These are phyloP conservation scores for Candida xyloterini DNA, from an alignment of 805 yeast genomes.

Conservation along the genomic window DNA sequence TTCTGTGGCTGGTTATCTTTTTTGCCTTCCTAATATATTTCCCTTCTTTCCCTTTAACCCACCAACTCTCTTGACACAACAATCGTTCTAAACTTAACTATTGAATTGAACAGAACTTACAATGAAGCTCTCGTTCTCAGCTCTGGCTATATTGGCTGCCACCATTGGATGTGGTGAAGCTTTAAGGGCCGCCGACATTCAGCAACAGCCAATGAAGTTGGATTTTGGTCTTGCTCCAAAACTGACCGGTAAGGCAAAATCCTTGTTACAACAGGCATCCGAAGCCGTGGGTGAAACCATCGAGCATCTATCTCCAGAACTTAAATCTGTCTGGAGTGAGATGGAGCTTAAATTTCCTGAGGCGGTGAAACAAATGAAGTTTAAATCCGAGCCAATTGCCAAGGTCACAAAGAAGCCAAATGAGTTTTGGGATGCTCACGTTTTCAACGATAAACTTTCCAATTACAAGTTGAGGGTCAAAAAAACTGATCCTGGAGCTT, in stretches of 20 bases:
- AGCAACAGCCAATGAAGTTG: constrained; percentile 10
- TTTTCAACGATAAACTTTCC: constrained; percentile 35
- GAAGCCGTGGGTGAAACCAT: constrained; percentile 49
- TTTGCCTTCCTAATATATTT: constrained; percentile 6
- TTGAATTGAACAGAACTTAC: not conserved
- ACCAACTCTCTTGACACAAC: not conserved
- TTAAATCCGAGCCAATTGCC: constrained; percentile 49
- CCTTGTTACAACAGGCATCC: constrained; percentile 43
- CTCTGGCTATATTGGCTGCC: constrained; percentile 11
- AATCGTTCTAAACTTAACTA: constrained; percentile 1
- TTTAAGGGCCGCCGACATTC: constrained; percentile 4
- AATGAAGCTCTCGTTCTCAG: constrained; percentile 9
- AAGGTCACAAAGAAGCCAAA: constrained; percentile 33
- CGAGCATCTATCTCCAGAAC: constrained; percentile 45
- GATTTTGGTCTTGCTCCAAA: not conserved
- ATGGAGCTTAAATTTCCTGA: constrained; percentile 60
- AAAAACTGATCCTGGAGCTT: constrained; percentile 43
- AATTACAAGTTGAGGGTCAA: constrained; percentile 50
- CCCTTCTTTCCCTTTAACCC: constrained; percentile 1
- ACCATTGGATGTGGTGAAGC: constrained; percentile 8
- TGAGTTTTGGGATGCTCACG: constrained; percentile 35
- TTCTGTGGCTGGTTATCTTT: constrained; percentile 9
- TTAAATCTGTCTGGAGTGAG: constrained; percentile 59
- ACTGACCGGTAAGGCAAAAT: constrained; percentile 8
- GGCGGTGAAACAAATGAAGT: constrained; percentile 47